These are phyloP conservation scores for Jacaranda copaia DNA, from an alignment of 257 asterid species.

Conservation along the genomic window DNA sequence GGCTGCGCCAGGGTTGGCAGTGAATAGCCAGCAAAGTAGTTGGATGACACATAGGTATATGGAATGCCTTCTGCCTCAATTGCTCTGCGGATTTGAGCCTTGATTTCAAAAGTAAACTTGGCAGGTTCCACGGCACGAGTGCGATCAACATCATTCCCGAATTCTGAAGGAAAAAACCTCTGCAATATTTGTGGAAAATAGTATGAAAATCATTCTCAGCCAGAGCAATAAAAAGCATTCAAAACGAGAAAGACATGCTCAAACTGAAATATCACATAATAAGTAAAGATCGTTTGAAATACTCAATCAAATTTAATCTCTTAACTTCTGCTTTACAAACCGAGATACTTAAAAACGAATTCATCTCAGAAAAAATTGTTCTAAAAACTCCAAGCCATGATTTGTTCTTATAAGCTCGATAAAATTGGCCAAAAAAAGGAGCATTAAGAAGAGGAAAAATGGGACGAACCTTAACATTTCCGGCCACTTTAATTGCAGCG, in stretches of 20 bases:
- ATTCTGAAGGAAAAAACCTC: slow-evolving; percentile 90
- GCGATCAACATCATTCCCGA: slow-evolving; percentile 71
- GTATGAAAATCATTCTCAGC: no score
- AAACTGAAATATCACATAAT: no score
- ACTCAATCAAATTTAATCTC: no score
- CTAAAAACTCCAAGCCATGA: no score
- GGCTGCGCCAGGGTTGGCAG: slow-evolving; percentile 57
- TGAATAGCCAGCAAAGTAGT: slow-evolving; percentile 68
- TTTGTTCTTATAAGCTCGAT: no score
- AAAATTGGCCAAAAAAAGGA: no score
- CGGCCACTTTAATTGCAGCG: slow-evolving; percentile 70
- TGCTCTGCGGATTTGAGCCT: slow-evolving; percentile 57
- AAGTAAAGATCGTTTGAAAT: no score
- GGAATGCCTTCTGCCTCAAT: slow-evolving; percentile 70
- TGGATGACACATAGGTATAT: slow-evolving; percentile 52
- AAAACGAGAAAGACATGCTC: no score
- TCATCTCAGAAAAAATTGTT: no score
- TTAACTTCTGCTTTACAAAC: no score
- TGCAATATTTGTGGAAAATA: slow-evolving; percentile 21
- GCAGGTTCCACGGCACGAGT: slow-evolving; percentile 67
- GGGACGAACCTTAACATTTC: slow-evolving; percentile 65
- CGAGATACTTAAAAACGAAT: no score
- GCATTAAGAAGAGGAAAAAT: background rate
- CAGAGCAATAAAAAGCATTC: no score
- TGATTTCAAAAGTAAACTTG: slow-evolving; percentile 46